A percentile compares a stretch with the other conserved stretches of the same genome.
These are phyloP conservation scores for Stenogyne calaminthoides DNA, from an alignment of 305 asterid species.

Conservation along the genomic window DNA sequence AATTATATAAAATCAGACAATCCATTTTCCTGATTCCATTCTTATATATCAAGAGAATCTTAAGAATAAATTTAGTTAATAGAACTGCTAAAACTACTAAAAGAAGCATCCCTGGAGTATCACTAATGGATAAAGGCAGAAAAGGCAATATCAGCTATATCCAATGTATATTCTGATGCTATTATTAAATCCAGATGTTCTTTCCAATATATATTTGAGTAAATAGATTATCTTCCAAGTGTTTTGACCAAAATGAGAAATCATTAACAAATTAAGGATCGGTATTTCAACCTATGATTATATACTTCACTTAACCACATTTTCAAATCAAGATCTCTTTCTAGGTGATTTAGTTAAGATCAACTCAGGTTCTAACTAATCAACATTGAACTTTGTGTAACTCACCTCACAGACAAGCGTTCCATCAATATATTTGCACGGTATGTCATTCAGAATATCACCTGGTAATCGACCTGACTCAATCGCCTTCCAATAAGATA, in stretches of 20 bases:
- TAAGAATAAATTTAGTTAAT: neutral
- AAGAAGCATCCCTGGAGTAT: neutral
- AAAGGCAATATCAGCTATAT: neutral
- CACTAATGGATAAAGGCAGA: constrained; percentile 3
- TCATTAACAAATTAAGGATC: neutral
- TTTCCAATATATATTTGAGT: constrained; percentile 5
- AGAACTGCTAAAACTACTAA: neutral
- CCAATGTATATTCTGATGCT: neutral
- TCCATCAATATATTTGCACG: constrained; percentile 84
- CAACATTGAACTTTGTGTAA: constrained; percentile 23
- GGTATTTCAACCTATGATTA: constrained; percentile 4
- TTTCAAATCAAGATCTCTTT: constrained; percentile 1
- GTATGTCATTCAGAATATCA: constrained; percentile 90
- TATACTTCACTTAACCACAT: constrained; percentile 15
- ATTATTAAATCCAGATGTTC: neutral
- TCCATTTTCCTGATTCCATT: constrained; percentile 18
- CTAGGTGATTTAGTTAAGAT: constrained; percentile 13
- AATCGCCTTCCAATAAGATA: constrained; percentile 64
- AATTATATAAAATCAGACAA: constrained; percentile 10
- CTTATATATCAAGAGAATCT: neutral
- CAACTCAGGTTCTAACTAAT: constrained; percentile 3
- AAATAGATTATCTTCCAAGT: constrained; percentile 4
- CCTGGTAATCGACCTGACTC: constrained; percentile 92
- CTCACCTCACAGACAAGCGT: constrained; percentile 83
- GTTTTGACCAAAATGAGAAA: constrained; percentile 16